Conservation (phyloP, 768 basidiomycete species). For the Amanita rimosa region DNA sequence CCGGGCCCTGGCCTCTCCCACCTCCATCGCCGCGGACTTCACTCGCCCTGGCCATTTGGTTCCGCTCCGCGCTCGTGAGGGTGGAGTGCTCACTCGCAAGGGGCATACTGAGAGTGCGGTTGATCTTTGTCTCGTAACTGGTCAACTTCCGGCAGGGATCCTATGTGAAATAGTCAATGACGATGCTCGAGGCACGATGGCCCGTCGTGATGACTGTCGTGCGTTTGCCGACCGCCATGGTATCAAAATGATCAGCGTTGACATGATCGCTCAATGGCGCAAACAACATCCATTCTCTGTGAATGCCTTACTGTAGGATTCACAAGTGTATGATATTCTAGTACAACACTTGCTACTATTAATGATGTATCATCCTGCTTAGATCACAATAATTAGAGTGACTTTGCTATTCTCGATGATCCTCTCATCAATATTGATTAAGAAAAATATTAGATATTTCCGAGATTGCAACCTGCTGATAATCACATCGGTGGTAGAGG, state of each 20-base stretch:
- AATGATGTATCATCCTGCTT: constrained; percentile 4
- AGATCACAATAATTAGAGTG: neutral
- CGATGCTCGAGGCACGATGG: constrained; percentile 82
- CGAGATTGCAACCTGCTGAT: neutral
- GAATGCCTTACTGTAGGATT: neutral
- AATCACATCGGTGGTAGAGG: constrained; percentile 70
- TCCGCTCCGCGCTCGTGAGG: constrained; percentile 76
- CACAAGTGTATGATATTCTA: neutral
- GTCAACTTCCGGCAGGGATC: constrained; percentile 61
- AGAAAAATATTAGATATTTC: neutral
- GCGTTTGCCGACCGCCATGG: constrained; percentile 86
- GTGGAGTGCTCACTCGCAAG: constrained; percentile 76
- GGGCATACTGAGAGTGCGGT: constrained; percentile 92
- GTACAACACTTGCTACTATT: constrained; percentile 6
- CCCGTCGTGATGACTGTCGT: constrained; percentile 87
- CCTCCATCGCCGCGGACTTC: constrained; percentile 55
- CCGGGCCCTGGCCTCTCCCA: constrained; percentile 63
- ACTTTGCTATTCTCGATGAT: neutral
- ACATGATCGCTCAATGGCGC: constrained; percentile 54
- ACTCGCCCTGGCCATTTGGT: constrained; percentile 93
- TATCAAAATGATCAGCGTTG: constrained; percentile 90
- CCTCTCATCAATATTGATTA: neutral
- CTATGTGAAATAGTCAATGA: constrained; percentile 96
- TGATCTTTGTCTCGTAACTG: constrained; percentile 76
- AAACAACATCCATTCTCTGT: constrained; percentile 18